These are phyloP conservation scores for Uronychia binucleata DNA, from an alignment of 73 alveolate genomes.

Conservation along the genomic window DNA sequence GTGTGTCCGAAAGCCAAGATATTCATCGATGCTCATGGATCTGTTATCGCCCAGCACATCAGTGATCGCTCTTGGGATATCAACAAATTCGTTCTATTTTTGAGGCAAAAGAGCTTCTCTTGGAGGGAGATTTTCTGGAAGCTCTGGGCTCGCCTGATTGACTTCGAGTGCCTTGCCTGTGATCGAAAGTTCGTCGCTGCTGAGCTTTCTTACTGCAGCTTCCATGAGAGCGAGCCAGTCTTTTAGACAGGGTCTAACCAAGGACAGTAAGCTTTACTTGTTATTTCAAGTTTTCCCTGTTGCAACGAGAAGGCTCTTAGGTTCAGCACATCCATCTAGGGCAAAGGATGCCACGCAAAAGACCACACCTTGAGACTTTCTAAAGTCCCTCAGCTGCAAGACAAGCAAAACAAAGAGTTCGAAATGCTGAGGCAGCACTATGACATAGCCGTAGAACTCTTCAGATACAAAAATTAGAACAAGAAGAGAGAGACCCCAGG, in stretches of 20 bases:
- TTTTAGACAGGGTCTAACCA: conserved; percentile 33
- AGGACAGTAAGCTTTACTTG: conserved; percentile 22
- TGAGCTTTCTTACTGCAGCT: conserved; percentile 63
- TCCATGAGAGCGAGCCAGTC: conserved; percentile 54
- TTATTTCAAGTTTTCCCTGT: conserved; percentile 40
- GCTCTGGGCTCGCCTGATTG: conserved; percentile 52
- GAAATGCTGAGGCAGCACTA: neutral
- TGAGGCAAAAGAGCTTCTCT: conserved; percentile 42
- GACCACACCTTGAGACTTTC: neutral
- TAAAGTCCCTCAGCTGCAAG: neutral
- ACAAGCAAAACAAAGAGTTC: neutral
- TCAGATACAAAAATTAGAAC: neutral
- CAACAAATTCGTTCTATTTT: conserved; percentile 44
- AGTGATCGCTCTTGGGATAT: conserved; percentile 62
- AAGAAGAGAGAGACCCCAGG: too few species aligned
- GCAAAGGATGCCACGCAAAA: conserved; percentile 38
- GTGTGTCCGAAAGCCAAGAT: conserved; percentile 66
- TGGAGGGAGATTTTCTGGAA: conserved; percentile 72
- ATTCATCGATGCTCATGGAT: conserved; percentile 73
- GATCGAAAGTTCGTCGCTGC: conserved; percentile 47
- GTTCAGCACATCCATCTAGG: conserved; percentile 25
- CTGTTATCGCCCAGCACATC: conserved; percentile 73
- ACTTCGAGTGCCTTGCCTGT: conserved; percentile 54
- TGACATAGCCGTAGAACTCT: neutral
- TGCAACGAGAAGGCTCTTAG: conserved; percentile 57